Conservation (phyloP, 257 asterid species). For the Craterostigma plantagineum region DNA sequence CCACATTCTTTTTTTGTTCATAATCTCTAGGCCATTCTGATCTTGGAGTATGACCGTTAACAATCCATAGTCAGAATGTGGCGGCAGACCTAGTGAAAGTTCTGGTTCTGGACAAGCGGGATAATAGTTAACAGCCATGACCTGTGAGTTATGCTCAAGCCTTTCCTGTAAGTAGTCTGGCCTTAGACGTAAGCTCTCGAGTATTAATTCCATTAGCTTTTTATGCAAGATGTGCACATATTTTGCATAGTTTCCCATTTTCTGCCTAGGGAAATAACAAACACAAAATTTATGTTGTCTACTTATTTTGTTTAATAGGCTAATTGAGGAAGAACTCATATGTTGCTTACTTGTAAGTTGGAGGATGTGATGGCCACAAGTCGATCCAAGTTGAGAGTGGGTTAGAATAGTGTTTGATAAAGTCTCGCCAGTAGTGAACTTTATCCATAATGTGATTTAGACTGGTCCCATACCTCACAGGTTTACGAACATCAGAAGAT, state of each 20-base stretch:
- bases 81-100: slow-evolving; percentile 29
- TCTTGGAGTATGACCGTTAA: slow-evolving; percentile 22
- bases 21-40: slow-evolving; percentile 19
- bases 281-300: too few relatives aligned
- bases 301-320: too few relatives aligned
- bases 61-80: slow-evolving; percentile 33
- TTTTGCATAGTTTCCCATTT: slow-evolving; percentile 25
- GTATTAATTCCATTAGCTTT: slow-evolving; percentile 15
- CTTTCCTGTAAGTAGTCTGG: slow-evolving; percentile 13
- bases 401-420: too few relatives aligned
- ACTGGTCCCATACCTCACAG: too few relatives aligned
- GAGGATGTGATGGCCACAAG: too few relatives aligned
- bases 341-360: too few relatives aligned
- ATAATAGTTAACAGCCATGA: slow-evolving; percentile 24
- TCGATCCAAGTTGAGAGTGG: too few relatives aligned
- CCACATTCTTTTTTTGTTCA: slow-evolving; percentile 13
- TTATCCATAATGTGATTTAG: too few relatives aligned
- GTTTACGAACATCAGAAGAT: too few relatives aligned
- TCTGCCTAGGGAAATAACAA: slow-evolving; percentile 12
- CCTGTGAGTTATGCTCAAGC: slow-evolving; percentile 24
- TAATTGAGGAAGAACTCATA: too few relatives aligned
- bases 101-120: slow-evolving; percentile 27
- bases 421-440: too few relatives aligned
- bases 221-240: slow-evolving; percentile 16
- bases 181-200: slow-evolving; percentile 31